A percentile compares a stretch with the other conserved stretches of the same genome.
phyloP scores from a whole-genome alignment of 305 asterid species.

The Fraxinus sp. region DNA sequence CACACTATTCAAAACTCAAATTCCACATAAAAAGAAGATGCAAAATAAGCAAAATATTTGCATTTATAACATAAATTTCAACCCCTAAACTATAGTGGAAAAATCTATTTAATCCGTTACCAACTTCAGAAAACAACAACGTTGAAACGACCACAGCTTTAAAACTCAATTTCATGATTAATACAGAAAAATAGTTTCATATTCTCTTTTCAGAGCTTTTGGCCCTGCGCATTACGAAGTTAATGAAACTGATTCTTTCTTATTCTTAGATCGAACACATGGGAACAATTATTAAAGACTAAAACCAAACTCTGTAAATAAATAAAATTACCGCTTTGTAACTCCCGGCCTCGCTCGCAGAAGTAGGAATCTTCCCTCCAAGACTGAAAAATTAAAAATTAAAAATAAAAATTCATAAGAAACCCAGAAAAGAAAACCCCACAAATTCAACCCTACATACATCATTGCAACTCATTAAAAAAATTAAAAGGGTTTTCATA shows the following conservation, averaged over 20 bases:
- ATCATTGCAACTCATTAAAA: background rate
- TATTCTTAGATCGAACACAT: background rate
- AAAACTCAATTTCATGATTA: background rate
- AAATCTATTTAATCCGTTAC: background rate
- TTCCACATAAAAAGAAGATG: background rate
- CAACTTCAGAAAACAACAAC: background rate
- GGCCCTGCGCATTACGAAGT: background rate
- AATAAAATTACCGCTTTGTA: constrained; percentile 45
- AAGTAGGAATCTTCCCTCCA: constrained; percentile 77
- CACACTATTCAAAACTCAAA: background rate
- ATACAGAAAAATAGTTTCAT: background rate
- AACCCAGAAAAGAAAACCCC: background rate
- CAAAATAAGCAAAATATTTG: background rate
- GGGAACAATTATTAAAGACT: background rate
- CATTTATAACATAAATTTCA: background rate
- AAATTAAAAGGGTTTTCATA: background rate
- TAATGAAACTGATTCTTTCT: background rate
- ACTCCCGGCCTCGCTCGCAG: constrained; percentile 34
- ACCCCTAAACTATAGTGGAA: background rate
- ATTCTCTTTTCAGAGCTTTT: background rate
- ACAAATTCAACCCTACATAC: constrained; percentile 1
- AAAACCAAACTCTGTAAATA: background rate
- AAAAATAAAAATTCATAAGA: constrained; percentile 2
- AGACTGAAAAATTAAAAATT: constrained; percentile 45
- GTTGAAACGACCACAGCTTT: background rate